Base-by-base conservation (phyloP, 1,139 yeast species). In the Meyerozyma smithsonii region DNA sequence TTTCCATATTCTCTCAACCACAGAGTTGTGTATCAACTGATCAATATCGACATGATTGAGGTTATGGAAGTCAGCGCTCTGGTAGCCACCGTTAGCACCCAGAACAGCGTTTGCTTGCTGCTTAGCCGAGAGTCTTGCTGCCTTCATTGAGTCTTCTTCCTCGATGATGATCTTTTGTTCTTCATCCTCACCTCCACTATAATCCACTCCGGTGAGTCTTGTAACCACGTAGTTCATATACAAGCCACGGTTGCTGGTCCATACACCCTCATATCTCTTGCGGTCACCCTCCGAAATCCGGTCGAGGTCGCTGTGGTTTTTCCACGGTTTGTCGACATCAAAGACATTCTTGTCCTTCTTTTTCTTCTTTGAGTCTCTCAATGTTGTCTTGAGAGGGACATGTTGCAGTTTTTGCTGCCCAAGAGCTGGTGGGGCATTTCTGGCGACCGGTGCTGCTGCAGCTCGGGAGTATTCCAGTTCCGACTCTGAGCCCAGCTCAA, bases 311-410 rank as follows among this genome's bases (percentile, higher is more conserved):
- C 68, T 69, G 56, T 88, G 96, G 53, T 87, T 82, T 53, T 90
- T 92, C 97, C 98, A 92, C 0, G 97, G 97, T 58, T 90, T 89
- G 47, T 86, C 88, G 51, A 86, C 96, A 56, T 92, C 84, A 58
- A 92, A 90, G 17, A 62, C 58, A 34, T 69, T 62, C 50, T 70
- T 72, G 46, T 64, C 67, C 19, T 64, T 69, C 41, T 61, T 64
- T 37, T 61, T 50, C 41, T 61, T 65, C 49, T 70, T 73, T 36
- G 73, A 72, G 47, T 79, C 79, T 39, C 95, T 68, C 81, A 87
- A 76, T 2, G 95, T 84, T 1, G 85, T 77, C 47, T 72, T 74
- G 46, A 81, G 67, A 38, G 72, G 74, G 4, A 78, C 72, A 1
- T 64, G 57, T 35, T 50, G 51, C 34, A 30, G 34, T 14, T 41